Evolutionary conservation across 371 early-diverging fungal genomes (phyloP).

Genomic region (Chytridium lagenaria): DNA sequence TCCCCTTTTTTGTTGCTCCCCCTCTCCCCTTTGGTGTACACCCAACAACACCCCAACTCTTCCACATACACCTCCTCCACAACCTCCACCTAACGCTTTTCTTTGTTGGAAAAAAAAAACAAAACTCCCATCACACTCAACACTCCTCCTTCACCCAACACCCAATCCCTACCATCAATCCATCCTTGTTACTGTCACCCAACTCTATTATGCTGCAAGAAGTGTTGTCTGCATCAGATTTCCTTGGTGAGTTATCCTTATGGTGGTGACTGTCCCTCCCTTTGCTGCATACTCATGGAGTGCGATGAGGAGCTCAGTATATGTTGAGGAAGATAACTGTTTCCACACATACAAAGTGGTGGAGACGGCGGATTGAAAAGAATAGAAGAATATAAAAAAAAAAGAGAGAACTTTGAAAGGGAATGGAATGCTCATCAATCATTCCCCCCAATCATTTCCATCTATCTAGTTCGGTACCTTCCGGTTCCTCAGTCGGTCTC

Average conservation of each 20-base stretch:
- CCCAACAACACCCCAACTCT: no score
- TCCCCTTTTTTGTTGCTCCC: no score
- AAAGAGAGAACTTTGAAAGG: no score
- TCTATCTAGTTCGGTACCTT: neutral
- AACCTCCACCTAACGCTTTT: no score
- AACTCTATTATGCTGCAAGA: conserved; percentile 1
- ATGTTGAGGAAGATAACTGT: no score
- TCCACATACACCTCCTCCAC: no score
- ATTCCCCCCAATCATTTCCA: neutral
- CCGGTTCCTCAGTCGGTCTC: neutral
- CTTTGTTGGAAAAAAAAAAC: no score
- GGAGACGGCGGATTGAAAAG: no score
- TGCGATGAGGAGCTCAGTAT: neutral
- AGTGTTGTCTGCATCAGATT: neutral
- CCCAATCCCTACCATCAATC: neutral
- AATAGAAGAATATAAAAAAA: no score
- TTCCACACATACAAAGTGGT: no score
- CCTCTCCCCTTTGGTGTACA: no score
- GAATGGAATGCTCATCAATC: no score
- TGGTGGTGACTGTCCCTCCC: neutral
- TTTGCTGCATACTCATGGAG: neutral
- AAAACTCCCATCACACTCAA: neutral
- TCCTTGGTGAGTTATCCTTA: neutral
- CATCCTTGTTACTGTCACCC: neutral
- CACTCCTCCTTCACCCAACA: neutral